These are phyloP conservation scores for Hymenoscyphus fraxineus DNA, from an alignment of 2,329 filamentous ascomycete species.

Conservation along the genomic window DNA sequence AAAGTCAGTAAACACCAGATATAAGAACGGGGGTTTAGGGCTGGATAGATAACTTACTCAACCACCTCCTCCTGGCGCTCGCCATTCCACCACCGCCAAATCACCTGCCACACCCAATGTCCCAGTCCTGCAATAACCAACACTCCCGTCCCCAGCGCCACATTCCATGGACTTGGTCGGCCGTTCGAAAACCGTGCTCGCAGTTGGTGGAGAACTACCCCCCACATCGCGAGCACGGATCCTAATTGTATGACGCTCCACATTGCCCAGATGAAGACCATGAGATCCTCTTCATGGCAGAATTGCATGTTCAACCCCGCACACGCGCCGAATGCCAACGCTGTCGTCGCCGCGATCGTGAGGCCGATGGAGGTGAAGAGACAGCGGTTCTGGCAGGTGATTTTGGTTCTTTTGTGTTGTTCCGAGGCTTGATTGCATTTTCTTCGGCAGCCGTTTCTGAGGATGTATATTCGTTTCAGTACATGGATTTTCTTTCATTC, in stretches of 20 bases:
- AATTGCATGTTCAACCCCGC: slow-evolving; percentile 35
- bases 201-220: slow-evolving; percentile 45
- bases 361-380: background rate
- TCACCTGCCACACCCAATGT: background rate
- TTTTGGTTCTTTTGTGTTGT: background rate
- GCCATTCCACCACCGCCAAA: background rate
- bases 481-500: background rate
- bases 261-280: slow-evolving; percentile 34
- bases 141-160: slow-evolving; percentile 3
- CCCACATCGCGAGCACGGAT: slow-evolving; percentile 52
- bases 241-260: slow-evolving; percentile 52
- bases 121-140: background rate
- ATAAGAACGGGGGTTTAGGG: too few relatives aligned
- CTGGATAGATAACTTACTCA: background rate
- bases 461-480: background rate
- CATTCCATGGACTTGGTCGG: background rate
- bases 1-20: too few relatives aligned
- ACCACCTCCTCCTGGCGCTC: background rate
- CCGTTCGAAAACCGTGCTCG: background rate
- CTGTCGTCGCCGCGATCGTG: background rate
- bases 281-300: slow-evolving; percentile 55
- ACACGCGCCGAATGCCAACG: slow-evolving; percentile 49
- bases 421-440: background rate
- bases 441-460: background rate
- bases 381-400: background rate